These are phyloP conservation scores for Colletotrichum filicis DNA, from an alignment of 2,329 filamentous ascomycete genomes.

Conservation along the genomic window DNA sequence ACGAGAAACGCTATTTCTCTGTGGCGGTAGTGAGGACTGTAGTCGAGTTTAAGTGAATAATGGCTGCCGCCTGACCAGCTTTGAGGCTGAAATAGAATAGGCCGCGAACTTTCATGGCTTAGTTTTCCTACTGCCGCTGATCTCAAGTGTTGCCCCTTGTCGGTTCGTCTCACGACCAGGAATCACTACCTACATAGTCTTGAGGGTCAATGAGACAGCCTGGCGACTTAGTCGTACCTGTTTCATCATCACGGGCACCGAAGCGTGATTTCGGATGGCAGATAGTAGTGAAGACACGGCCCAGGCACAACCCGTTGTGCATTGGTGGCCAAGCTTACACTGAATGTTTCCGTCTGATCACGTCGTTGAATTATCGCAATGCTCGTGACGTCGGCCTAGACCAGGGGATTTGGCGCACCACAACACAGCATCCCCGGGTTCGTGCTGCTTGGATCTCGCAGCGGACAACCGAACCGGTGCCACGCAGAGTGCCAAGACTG, in stretches of 20 bases:
- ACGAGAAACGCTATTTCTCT: neutral
- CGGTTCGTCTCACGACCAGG: neutral
- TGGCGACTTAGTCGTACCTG: neutral
- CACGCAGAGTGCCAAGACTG: neutral
- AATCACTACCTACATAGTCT: neutral
- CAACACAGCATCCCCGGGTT: slow-evolving; percentile 12
- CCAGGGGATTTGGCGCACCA: neutral
- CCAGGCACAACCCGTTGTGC: neutral
- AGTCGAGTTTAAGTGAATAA: neutral
- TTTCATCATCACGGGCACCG: neutral
- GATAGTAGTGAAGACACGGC: neutral
- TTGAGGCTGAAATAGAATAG: neutral
- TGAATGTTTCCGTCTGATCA: slow-evolving; percentile 5
- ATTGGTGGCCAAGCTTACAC: neutral
- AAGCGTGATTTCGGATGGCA: slow-evolving; percentile 5
- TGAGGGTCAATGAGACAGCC: neutral
- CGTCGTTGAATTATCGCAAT: neutral
- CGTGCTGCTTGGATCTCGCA: slow-evolving; percentile 23
- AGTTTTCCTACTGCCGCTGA: neutral
- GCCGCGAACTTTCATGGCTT: neutral
- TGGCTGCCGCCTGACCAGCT: neutral
- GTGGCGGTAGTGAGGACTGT: neutral
- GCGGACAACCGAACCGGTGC: slow-evolving; percentile 6
- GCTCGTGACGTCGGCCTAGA: neutral
- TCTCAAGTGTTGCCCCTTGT: neutral